Base-by-base conservation (phyloP, 768 basidiomycete species). In the Lentinula boryana region DNA sequence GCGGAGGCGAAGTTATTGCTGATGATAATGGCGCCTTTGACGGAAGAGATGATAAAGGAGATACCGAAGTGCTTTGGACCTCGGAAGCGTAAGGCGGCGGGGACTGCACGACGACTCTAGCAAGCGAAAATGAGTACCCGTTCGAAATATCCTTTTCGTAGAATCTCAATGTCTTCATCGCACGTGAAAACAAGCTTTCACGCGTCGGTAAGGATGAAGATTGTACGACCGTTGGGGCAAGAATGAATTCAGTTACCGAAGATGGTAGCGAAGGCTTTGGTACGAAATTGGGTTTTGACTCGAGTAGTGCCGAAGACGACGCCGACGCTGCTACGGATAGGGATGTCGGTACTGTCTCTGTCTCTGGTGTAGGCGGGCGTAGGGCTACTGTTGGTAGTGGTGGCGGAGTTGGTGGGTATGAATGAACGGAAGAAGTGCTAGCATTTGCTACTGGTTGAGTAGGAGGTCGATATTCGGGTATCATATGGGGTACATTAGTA, bases 321-420 rank as follows among this genome's bases (percentile, higher is more conserved):
- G 63, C 61, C 3, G 55, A 56, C 13, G 55, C 36, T 23, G 55
- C n/a, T 21, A 43, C 10, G 7, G 55, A 16, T 43, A 56, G 4
- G n/a, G 55, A 43, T 23, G 55, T 41, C 18, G 27, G 55, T 40
- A 10, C 33, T 5, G 32, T 12, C 2, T 36, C 21, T 38, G 70
- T 66, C 5, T 36, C 21, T 38, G 71, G 68, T 3, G 72, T 70
- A 5, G 70, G 65, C 1, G 67, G 65, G 8, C 58, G 36, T 18
- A 60, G 23, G 16, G 61, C 38, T 21, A 56, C 44, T 43, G 60
- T 53, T 7, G 74, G 62, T 10, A 54, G 64, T 4, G 63, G 46
- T 6, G 74, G 71, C 21, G 74, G 72, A n/a, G 72, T 72, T 52
- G 72, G 72, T 5, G 72, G 74, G 23, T 74, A 74, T 3, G 72